These are phyloP conservation scores for Themeda triandra DNA, from an alignment of 176 grass and related monocot genomes.

Conservation along the genomic window DNA sequence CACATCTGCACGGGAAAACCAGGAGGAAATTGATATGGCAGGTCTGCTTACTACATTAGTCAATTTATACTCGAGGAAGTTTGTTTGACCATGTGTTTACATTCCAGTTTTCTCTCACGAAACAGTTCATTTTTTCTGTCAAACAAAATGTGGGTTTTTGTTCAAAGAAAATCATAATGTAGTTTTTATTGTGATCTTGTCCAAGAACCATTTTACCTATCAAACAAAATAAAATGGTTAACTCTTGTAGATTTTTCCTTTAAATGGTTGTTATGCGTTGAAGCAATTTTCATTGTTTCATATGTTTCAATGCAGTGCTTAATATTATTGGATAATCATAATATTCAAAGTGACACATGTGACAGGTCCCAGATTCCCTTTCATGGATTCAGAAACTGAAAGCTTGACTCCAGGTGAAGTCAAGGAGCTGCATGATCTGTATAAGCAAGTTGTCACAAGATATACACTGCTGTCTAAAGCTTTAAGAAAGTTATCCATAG, in stretches of 20 bases:
- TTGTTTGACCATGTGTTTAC: neutral
- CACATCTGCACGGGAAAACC: conserved; percentile 6
- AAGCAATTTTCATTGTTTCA: neutral
- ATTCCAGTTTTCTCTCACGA: neutral
- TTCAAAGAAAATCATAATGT: neutral
- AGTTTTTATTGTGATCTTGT: neutral
- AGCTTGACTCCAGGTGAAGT: conserved; percentile 53
- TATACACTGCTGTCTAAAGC: conserved; percentile 62
- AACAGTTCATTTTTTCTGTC: neutral
- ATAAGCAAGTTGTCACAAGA: conserved; percentile 62
- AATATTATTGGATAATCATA: neutral
- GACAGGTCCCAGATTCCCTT: conserved; percentile 58
- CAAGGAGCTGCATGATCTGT: conserved; percentile 62
- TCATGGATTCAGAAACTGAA: conserved; percentile 62
- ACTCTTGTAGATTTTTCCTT: neutral
- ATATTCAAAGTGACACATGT: conserved; percentile 1
- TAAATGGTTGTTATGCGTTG: neutral
- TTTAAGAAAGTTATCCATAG: conserved; percentile 53
- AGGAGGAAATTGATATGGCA: conserved; percentile 36
- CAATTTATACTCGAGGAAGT: neutral
- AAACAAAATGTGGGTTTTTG: neutral
- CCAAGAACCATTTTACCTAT: conserved; percentile 6
- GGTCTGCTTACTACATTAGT: conserved; percentile 27
- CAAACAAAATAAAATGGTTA: neutral
- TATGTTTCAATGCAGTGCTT: neutral